These are phyloP conservation scores for Leishmania tropica DNA, from an alignment of 208 protist species.

Conservation along the genomic window DNA sequence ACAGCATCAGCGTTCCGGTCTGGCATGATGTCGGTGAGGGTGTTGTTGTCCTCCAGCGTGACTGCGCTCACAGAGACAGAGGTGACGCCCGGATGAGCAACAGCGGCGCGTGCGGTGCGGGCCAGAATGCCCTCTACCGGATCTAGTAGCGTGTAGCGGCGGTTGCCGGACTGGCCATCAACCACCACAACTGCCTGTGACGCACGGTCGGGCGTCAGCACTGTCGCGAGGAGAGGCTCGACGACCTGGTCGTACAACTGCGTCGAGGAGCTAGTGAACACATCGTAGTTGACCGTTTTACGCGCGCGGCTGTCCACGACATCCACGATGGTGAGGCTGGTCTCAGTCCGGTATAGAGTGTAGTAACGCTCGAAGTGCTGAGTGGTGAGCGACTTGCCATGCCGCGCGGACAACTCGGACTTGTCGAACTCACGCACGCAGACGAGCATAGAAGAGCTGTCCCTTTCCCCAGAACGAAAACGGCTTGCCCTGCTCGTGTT, in stretches of 20 bases:
- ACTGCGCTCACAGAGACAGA: constrained; percentile 57
- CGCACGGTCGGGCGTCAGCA: constrained; percentile 35
- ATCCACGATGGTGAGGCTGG: constrained; percentile 55
- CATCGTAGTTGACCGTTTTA: constrained; percentile 60
- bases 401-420: constrained; percentile 29
- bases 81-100: constrained; percentile 29
- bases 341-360: constrained; percentile 36
- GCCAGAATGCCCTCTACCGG: constrained; percentile 49
- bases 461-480: neutral
- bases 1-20: neutral
- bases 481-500: neutral
- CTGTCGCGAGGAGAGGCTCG: constrained; percentile 43
- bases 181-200: constrained; percentile 63
- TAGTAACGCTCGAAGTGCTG: constrained; percentile 59
- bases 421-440: constrained; percentile 46
- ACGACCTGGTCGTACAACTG: constrained; percentile 42
- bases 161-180: constrained; percentile 44
- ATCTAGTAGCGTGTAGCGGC: constrained; percentile 43
- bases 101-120: constrained; percentile 20
- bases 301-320: constrained; percentile 69
- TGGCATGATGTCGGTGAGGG: constrained; percentile 45
- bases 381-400: neutral
- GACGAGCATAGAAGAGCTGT: constrained; percentile 40
- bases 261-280: constrained; percentile 13
- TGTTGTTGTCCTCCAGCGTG: constrained; percentile 60